A percentile compares a stretch with the other conserved stretches of the same genome.
Conservation (phyloP, 2,329 filamentous ascomycete genomes). For the Fusarium papillatum region DNA sequence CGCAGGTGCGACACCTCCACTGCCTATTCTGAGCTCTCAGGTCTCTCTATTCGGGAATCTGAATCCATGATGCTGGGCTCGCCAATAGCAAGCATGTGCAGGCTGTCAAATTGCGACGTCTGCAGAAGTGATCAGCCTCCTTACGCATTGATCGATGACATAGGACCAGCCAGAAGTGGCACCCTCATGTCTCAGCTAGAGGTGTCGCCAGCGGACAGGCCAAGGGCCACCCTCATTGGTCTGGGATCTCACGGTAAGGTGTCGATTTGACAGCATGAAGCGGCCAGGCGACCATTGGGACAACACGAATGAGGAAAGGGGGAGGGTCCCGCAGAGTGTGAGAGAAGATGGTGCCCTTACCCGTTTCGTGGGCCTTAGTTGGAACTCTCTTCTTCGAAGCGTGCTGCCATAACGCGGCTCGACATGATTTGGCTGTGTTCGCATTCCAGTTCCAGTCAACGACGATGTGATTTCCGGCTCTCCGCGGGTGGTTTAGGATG, state of each 20-base stretch:
- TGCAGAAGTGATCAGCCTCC: not conserved
- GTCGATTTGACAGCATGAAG: not conserved
- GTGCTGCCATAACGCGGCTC: not conserved
- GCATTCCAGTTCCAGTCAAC: constrained; percentile 17
- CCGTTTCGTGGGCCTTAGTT: constrained; percentile 1
- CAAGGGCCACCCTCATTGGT: not conserved
- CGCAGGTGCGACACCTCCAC: not conserved
- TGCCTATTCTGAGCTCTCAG: not conserved
- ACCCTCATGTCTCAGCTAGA: not conserved
- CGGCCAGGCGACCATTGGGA: not conserved
- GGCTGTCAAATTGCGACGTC: not conserved
- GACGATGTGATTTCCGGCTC: not conserved
- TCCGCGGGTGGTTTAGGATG: not conserved
- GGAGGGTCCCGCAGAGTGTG: not conserved
- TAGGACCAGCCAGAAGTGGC: not conserved
- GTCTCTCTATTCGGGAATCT: not conserved
- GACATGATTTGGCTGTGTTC: constrained; percentile 6
- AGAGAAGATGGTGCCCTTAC: constrained; percentile 2
- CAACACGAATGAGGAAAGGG: not conserved
- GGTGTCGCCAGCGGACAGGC: not conserved
- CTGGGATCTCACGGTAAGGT: not conserved
- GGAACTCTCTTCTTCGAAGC: constrained; percentile 12
- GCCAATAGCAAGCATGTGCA: not conserved
- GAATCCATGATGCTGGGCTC: not conserved
- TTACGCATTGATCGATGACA: not conserved